Percentiles rank a stretch among this genome's conserved stretches.
phyloP scores from a whole-genome alignment of 2,329 filamentous ascomycete species.

The Penicillium freii region DNA sequence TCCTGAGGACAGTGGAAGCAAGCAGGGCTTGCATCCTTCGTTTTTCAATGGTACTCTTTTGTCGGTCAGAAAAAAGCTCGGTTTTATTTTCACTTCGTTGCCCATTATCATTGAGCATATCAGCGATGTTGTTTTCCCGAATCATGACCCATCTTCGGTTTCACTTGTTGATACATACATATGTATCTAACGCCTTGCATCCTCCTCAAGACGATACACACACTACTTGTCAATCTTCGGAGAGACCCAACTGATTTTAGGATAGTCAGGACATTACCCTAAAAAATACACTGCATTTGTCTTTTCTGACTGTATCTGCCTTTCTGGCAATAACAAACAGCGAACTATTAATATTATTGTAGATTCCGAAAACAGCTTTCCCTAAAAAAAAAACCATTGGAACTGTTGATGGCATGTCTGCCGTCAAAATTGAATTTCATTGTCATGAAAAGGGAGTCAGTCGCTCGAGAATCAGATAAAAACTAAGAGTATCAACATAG shows the following conservation, averaged over 20 bases:
- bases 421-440: not conserved
- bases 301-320: not conserved
- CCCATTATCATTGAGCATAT: slow-evolving; percentile 36
- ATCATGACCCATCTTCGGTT: slow-evolving; percentile 28
- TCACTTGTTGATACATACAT: slow-evolving; percentile 21
- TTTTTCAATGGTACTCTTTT: slow-evolving; percentile 21
- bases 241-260: not conserved
- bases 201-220: slow-evolving; percentile 8
- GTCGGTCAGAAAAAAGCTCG: slow-evolving; percentile 20
- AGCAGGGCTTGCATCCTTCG: slow-evolving; percentile 35
- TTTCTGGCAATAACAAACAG: not conserved
- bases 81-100: slow-evolving; percentile 26
- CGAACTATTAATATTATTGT: not conserved
- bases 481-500: slow-evolving; percentile 10
- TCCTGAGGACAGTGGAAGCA: slow-evolving; percentile 19
- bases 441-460: slow-evolving; percentile 10
- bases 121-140: slow-evolving; percentile 29
- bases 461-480: slow-evolving; percentile 14
- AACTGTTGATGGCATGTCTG: not conserved
- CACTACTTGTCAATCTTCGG: not conserved
- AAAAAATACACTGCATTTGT: not conserved
- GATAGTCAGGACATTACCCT: slow-evolving; percentile 1
- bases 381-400: not conserved
- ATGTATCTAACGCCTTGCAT: slow-evolving; percentile 20
- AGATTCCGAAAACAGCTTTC: too few species aligned